Evolutionary conservation across 768 basidiomycete genomes (phyloP), one percentile per base, ranked within the genome.

Genomic region (Leccinum broughii): DNA sequence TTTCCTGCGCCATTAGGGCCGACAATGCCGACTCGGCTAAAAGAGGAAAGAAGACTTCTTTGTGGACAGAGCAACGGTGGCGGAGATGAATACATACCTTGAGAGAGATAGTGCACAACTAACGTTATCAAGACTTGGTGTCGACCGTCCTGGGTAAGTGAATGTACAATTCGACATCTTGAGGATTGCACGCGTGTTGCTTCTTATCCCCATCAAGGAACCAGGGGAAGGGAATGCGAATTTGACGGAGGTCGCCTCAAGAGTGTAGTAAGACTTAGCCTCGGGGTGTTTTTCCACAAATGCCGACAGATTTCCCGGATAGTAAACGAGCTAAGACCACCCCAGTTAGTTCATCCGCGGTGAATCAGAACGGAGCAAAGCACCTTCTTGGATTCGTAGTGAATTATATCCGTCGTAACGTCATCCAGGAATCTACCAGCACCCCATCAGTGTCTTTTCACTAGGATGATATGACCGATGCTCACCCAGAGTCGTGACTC

Each of bases 1-100:
- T 97, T 98, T 60, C 95, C 95, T 58, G 95, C 95, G 70, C 95
- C 93, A 77, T 96, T 96, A 28, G 94, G 93, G 8, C 95, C 93
- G 61, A 94, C 77, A 61, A 96, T 88, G 61, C 94, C 94, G 56
- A 96, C 93, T 64, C 94, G 93, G 74, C 93, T 94, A 62, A 41
- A 64, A 55, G 62, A 50, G 65, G 67, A 57, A 65, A 65, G 60
- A 73, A 61, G 68, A 64, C 52, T 63, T 63, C 22, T n/a, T 1
- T 24, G 60, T 44, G 60, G 51, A 46, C 55, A 58, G 53, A 54
- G 61, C 59, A 62, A 61, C 66, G 52, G 70, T 63, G 58, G 64
- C 65, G 61, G 68, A 64, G 61, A 57, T 60, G 65, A 64, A 70
- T 55, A 70, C 78, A 65, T 68, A 88, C 90, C 90, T 92, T 59